phyloP scores from a whole-genome alignment of 73 alveolate species.

The Loxodes magnus region DNA sequence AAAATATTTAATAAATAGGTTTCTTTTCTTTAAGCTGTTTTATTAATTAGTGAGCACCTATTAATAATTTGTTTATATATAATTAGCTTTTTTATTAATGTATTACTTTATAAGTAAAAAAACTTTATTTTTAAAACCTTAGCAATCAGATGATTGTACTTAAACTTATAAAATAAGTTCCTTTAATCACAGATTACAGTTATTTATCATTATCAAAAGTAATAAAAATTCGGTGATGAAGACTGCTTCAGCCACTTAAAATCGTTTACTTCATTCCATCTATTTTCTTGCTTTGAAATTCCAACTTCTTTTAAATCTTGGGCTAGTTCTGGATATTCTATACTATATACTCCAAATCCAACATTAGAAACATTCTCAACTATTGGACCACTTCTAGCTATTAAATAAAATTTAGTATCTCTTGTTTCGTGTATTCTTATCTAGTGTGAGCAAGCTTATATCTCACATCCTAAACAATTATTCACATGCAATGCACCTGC shows the following conservation, averaged over 20 bases:
- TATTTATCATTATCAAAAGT: too few relatives aligned
- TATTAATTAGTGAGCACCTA: too few relatives aligned
- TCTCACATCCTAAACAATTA: slow-evolving; percentile 43
- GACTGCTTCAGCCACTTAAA: slow-evolving; percentile 82
- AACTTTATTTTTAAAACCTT: too few relatives aligned
- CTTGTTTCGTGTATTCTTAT: slow-evolving; percentile 71
- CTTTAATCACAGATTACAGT: too few relatives aligned
- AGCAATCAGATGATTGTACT: too few relatives aligned
- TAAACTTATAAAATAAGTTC: too few relatives aligned
- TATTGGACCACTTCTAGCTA: slow-evolving; percentile 75
- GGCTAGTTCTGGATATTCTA: slow-evolving; percentile 28
- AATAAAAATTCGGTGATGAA: slow-evolving; percentile 82
- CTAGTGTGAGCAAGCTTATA: slow-evolving; percentile 72
- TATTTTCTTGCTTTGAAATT: slow-evolving; percentile 39
- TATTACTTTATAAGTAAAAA: too few relatives aligned
- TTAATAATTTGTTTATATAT: too few relatives aligned
- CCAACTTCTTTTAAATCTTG: slow-evolving; percentile 37
- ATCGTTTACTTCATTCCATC: slow-evolving; percentile 68
- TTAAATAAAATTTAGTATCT: slow-evolving; percentile 52
- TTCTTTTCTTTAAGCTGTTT: too few relatives aligned
- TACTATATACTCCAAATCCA: slow-evolving; percentile 42
- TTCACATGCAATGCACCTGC: slow-evolving; percentile 77
- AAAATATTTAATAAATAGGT: too few relatives aligned
- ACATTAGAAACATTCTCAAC: slow-evolving; percentile 66
- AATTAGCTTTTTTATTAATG: too few relatives aligned